Base-by-base conservation (phyloP, 345 rosid species). In the Heritiera fomes region DNA sequence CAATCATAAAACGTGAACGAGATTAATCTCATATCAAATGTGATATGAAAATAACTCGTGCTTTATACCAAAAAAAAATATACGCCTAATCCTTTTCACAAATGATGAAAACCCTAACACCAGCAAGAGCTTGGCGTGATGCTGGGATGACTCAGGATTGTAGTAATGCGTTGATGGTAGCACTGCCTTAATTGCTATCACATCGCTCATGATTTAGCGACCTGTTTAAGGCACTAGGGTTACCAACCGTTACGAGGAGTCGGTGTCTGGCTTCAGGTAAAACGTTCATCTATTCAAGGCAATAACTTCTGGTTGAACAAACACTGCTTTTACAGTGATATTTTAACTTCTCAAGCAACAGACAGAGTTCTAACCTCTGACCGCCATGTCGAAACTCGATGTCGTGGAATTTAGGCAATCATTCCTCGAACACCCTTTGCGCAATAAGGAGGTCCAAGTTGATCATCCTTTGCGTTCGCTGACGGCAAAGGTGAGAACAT, bases 101-200 rank as follows among this genome's bases (percentile, higher is more conserved):
- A 34, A 1, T 3, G 38, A 34, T 34, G 3, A 34, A 1, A 34
- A 34, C 38, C 38, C 0, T 34, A 28, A 28, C 53, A 64, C 7
- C 2, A 50, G 47, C 53, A n/a, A 2, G 47, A 20, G 38, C 6
- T 46, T 62, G 8, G n/a, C 23, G 41, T 80, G 83, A 80, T 78
- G 83, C 28, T 49, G 50, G 67, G 71, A 77, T 81, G 78, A 81
- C 77, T 61, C 73, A 43, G 4, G 38, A 34, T 1, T 34, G 28
- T 23, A 23, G 28, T 23, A 23, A 23, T 23, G 28, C 28, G 28
- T 23, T 23, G 38, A 34, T 34, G 13, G 28, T 38, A 4, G 15
- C 45, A 41, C 10, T 23, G 10, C 3, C 28, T 71, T 73, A 73
- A 56, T 46, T 74, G 43, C 67, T 52, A 75, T 75, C 68, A 45